A percentile compares a stretch with the other conserved stretches of the same genome.
phyloP scores from a whole-genome alignment of 495 filamentous ascomycete species.

The Echria macrotheca region DNA sequence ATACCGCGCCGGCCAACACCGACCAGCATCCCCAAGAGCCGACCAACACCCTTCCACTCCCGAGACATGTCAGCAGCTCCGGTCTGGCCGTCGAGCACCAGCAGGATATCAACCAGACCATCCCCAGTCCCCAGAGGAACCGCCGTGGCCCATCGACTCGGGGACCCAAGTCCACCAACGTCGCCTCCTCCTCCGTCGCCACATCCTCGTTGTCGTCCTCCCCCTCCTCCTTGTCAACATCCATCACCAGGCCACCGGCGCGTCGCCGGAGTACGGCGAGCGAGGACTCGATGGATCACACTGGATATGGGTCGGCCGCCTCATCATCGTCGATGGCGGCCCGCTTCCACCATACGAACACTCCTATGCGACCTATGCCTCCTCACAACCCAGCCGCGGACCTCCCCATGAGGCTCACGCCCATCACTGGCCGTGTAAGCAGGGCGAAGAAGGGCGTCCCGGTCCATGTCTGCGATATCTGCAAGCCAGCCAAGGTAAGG shows the following conservation, averaged over 20 bases:
- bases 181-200: neutral
- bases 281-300: conserved; percentile 42
- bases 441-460: conserved; percentile 79
- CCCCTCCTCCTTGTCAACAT: conserved; percentile 8
- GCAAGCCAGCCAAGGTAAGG: conserved; percentile 56
- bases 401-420: conserved; percentile 53
- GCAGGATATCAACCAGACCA: conserved; percentile 27
- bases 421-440: conserved; percentile 69
- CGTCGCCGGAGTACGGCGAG: conserved; percentile 40
- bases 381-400: conserved; percentile 25
- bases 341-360: conserved; percentile 14
- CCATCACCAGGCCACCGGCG: conserved; percentile 20
- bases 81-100: conserved; percentile 16
- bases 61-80: conserved; percentile 25
- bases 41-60: conserved; percentile 18
- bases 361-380: conserved; percentile 38
- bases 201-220: conserved; percentile 13
- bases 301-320: conserved; percentile 31
- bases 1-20: conserved; percentile 29
- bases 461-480: conserved; percentile 68
- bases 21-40: conserved; percentile 17
- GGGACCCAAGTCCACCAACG: conserved; percentile 13
- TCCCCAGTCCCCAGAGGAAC: conserved; percentile 19
- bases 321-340: conserved; percentile 28
- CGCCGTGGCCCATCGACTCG: conserved; percentile 18